A percentile compares a stretch with the other conserved stretches of the same genome.
Evolutionary conservation across 2,329 filamentous ascomycete genomes (phyloP).

Genomic region (Sarocladiaceae sp.): DNA sequence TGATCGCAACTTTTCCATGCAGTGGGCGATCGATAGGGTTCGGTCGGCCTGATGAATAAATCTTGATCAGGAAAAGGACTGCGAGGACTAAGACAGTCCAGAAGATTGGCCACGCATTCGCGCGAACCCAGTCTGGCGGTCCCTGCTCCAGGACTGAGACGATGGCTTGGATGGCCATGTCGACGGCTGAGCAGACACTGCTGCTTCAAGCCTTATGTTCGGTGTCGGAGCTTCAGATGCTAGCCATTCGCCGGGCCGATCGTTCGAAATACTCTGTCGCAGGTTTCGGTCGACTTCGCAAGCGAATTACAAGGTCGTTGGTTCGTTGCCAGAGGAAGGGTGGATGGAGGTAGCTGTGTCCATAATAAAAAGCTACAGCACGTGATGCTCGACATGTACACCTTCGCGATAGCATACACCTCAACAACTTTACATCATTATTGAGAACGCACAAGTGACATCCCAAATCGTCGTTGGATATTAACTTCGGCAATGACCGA

Average conservation of each 20-base stretch:
- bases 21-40: slow-evolving; percentile 78
- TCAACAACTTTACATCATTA: no score
- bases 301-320: not conserved
- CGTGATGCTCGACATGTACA: not conserved
- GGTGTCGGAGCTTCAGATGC: not conserved
- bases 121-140: slow-evolving; percentile 43
- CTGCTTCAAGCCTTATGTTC: not conserved
- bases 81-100: slow-evolving; percentile 32
- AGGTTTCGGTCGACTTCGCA: no score
- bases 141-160: slow-evolving; percentile 43
- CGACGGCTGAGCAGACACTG: slow-evolving; percentile 12
- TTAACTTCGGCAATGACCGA: no score
- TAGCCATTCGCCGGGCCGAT: no score
- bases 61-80: slow-evolving; percentile 53
- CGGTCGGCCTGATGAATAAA: slow-evolving; percentile 69
- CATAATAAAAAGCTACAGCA: slow-evolving; percentile 7
- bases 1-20: slow-evolving; percentile 89
- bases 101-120: slow-evolving; percentile 38
- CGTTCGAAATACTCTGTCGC: no score
- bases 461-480: no score
- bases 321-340: not conserved
- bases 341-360: not conserved
- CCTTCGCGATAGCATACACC: no score
- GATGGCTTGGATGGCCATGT: slow-evolving; percentile 51
- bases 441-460: no score